Evolutionary conservation across 192 early-diverging fungal species (phyloP).

Genomic region (Diversispora eburnea): DNA sequence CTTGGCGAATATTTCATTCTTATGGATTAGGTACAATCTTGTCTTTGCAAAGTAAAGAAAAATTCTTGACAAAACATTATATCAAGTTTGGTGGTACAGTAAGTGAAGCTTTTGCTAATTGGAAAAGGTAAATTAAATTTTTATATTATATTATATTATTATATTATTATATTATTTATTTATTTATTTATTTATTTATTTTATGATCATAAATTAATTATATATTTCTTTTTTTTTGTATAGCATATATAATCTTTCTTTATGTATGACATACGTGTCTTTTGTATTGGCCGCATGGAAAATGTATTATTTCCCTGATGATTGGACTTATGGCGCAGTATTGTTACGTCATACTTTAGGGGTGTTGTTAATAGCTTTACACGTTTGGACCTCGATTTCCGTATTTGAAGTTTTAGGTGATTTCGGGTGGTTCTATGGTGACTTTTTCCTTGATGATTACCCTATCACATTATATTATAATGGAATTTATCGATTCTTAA

Average conservation of each 20-base stretch:
- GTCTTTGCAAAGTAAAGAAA: constrained; percentile 72
- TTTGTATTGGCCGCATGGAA: constrained; percentile 80
- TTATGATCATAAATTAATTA: no score
- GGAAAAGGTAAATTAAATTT: constrained; percentile 68
- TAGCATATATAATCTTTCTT: constrained; percentile 86
- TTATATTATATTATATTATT: constrained; percentile 1
- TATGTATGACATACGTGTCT: constrained; percentile 88
- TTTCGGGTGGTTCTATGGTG: constrained; percentile 98
- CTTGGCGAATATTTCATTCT: constrained; percentile 87
- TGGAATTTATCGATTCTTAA: constrained; percentile 84
- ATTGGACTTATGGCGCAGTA: constrained; percentile 64
- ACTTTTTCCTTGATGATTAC: constrained; percentile 88
- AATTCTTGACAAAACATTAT: constrained; percentile 86
- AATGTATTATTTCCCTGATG: constrained; percentile 71
- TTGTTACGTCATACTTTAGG: constrained; percentile 84
- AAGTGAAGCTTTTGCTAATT: constrained; percentile 87
- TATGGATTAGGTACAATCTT: constrained; percentile 76
- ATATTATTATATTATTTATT: not conserved
- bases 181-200: not conserved
- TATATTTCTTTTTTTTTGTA: not conserved
- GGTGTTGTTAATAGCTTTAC: constrained; percentile 75
- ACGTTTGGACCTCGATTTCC: constrained; percentile 87
- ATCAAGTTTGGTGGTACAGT: constrained; percentile 89
- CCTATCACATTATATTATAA: constrained; percentile 75
- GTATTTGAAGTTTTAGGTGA: constrained; percentile 92